These are phyloP conservation scores for Ballota nigra DNA, from an alignment of 257 asterid species.

Conservation along the genomic window DNA sequence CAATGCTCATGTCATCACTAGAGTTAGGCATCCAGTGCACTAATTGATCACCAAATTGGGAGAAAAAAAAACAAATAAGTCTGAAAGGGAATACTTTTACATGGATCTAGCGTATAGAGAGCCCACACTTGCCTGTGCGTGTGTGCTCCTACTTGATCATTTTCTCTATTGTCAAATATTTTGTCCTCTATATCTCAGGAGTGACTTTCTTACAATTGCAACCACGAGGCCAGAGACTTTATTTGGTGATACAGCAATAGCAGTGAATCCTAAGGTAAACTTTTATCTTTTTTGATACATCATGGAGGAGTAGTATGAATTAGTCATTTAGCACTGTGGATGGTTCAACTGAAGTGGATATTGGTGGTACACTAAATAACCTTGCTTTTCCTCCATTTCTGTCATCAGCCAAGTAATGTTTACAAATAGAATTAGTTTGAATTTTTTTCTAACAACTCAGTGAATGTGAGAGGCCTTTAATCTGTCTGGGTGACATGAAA, in stretches of 20 bases:
- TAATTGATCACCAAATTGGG: background rate
- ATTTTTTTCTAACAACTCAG: background rate
- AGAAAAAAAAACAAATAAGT: background rate
- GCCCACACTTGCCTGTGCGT: background rate
- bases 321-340: background rate
- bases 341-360: constrained; percentile 6
- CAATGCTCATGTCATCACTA: constrained; percentile 22
- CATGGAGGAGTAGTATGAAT: background rate
- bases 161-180: background rate
- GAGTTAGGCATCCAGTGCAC: background rate
- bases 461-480: too few relatives aligned
- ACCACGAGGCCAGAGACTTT: constrained; percentile 98
- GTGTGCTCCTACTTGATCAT: constrained; percentile 8
- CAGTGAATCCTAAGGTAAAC: constrained; percentile 89
- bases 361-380: background rate
- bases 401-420: background rate
- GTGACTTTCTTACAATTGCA: constrained; percentile 89
- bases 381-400: background rate
- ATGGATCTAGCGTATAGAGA: constrained; percentile 3
- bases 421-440: background rate
- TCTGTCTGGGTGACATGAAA: background rate
- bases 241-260: constrained; percentile 95
- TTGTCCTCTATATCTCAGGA: constrained; percentile 45
- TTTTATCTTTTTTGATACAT: constrained; percentile 15
- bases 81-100: constrained; percentile 4